Percentiles rank a stretch among this genome's conserved stretches.
These are phyloP conservation scores for Phytophthora gonapodyides DNA, from an alignment of 352 stramenopile genomes.

Conservation along the genomic window DNA sequence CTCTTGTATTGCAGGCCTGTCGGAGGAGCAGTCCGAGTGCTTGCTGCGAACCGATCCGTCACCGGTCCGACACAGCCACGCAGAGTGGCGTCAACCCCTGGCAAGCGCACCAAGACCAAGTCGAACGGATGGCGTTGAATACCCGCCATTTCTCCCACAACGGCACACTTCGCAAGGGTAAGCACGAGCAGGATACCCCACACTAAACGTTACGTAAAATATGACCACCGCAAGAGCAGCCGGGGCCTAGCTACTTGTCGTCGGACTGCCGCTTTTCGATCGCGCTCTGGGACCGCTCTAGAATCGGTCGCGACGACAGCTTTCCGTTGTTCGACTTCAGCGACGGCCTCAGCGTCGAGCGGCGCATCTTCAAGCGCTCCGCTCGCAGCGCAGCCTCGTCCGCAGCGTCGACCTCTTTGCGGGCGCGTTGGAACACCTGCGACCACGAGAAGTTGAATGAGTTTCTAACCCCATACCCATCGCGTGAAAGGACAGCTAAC, in stretches of 20 bases:
- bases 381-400: conserved; percentile 61
- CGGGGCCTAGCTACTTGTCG: conserved; percentile 20
- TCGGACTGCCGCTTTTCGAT: conserved; percentile 27
- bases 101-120: conserved; percentile 55
- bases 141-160: conserved; percentile 5
- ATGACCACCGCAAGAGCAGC: conserved; percentile 25
- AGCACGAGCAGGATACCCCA: conserved; percentile 12
- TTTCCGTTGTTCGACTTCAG: conserved; percentile 31
- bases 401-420: conserved; percentile 68
- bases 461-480: not conserved
- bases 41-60: conserved; percentile 37
- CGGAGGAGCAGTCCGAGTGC: conserved; percentile 46
- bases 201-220: conserved; percentile 40
- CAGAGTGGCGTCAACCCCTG: conserved; percentile 36
- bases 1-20: conserved; percentile 23
- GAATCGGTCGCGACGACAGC: conserved; percentile 29
- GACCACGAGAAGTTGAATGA: not conserved
- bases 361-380: conserved; percentile 68
- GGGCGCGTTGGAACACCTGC: conserved; percentile 66
- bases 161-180: not conserved
- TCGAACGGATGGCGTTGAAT: conserved; percentile 69
- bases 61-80: conserved; percentile 24
- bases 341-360: conserved; percentile 21
- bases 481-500: not conserved
- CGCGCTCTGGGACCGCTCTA: conserved; percentile 37